These are phyloP conservation scores for Cutaneotrichosporon dermatis DNA, from an alignment of 1,284 basidiomycete genomes.

Conservation along the genomic window DNA sequence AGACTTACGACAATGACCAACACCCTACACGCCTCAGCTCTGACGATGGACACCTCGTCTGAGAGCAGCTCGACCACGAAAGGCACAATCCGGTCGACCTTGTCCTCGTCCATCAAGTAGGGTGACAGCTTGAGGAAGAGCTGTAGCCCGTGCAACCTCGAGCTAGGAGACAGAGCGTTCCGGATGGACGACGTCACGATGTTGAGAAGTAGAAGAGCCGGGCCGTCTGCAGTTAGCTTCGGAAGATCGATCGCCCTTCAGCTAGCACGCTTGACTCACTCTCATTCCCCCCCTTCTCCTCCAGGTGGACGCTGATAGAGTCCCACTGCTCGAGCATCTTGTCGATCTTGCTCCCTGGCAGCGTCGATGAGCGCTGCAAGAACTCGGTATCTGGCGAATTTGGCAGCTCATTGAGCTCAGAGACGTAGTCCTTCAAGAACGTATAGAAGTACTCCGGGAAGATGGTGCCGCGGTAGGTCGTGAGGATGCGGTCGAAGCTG, in stretches of 20 bases:
- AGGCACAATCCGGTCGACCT: constrained; percentile 88
- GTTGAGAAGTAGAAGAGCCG: constrained; percentile 73
- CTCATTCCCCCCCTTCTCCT: constrained; percentile 25
- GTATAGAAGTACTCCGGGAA: constrained; percentile 93
- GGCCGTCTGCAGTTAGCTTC: constrained; percentile 58
- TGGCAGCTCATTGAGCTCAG: constrained; percentile 64
- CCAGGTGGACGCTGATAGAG: constrained; percentile 38
- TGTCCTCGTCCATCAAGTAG: constrained; percentile 89
- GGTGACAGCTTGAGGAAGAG: constrained; percentile 77
- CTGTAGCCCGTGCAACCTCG: constrained; percentile 79
- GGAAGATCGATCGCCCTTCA: neutral
- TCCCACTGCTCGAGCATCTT: constrained; percentile 45
- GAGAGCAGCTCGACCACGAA: constrained; percentile 84
- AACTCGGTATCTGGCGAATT: constrained; percentile 21
- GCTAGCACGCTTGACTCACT: constrained; percentile 21
- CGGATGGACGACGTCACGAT: constrained; percentile 85
- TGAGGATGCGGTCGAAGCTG: constrained; percentile 76
- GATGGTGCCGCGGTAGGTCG: constrained; percentile 68
- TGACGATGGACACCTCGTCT: constrained; percentile 76
- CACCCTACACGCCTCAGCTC: constrained; percentile 71
- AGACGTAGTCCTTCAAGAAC: constrained; percentile 84
- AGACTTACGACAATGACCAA: constrained; percentile 71
- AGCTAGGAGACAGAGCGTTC: constrained; percentile 80
- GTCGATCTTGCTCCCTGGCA: constrained; percentile 38
- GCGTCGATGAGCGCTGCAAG: constrained; percentile 23